Evolutionary conservation across 805 yeast species (phyloP), one percentile per base, ranked within the genome.

Genomic region (Kazachstania bromeliacearum): DNA sequence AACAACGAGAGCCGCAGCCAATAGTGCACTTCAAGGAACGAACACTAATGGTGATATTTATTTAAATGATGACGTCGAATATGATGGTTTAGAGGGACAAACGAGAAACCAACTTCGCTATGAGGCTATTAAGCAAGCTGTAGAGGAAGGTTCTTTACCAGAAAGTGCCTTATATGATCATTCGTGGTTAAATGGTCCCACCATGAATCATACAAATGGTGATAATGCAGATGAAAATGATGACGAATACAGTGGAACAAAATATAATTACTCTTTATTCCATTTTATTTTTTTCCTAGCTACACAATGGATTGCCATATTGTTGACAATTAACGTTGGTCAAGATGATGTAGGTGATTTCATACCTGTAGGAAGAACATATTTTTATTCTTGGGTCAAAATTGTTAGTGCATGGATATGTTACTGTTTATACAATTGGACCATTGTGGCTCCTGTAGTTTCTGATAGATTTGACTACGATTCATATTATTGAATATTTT

Each of bases 301-400:
- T 0, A 89, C 98, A 1, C 97, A 89, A 59, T 94, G 94, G 74
- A 87, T 88, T 29, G 96, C 97, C 1, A 85, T 96, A 0, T 67
- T 92, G 41, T 68, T 92, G 38, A 92, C 98, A 0, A 83, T 89
- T 61, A 89, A 88, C 52, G 96, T 92, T 23, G 77, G 83, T 34
- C 78, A 75, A 40, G 92, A 81, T 50, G 81, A 79, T 42, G 71
- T 75, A 36, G 95, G 95, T 3, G 92, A 85, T 41, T 92, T 92
- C 51, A 78, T 85, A 8, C 98, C 98, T 0, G 97, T 92, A 7
- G 99, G 99, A 0, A 70, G 98, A 52, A 89, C 98, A 0, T 88
- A 89, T 60, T 92, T 89, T 57, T 80, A 89, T 46, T 77, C 95
- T 4, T 87, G 96, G 95, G 85, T 89, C 33, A 92, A 92, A 61